A percentile compares a stretch with the other conserved stretches of the same genome.
Evolutionary conservation across 1,284 basidiomycete genomes (phyloP).

Genomic region (Sparassis latifolia): DNA sequence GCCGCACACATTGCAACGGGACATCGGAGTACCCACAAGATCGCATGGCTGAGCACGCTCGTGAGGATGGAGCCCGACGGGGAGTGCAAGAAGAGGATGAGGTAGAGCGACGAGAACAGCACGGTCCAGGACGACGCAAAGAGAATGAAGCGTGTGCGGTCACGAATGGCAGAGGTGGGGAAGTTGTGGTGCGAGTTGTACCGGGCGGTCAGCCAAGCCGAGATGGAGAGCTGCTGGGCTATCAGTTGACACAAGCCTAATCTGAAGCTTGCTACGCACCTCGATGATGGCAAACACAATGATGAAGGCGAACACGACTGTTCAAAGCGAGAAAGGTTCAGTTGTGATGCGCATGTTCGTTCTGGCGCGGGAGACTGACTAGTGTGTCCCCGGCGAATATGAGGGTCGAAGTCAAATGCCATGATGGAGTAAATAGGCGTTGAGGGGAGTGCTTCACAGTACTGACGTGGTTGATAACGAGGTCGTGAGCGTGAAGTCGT

Average conservation of each 20-base stretch:
- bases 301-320: conserved; percentile 48
- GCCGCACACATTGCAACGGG: background rate
- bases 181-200: conserved; percentile 54
- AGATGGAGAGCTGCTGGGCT: conserved; percentile 46
- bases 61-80: conserved; percentile 41
- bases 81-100: conserved; percentile 45
- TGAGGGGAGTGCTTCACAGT: conserved; percentile 7
- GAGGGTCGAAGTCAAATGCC: conserved; percentile 27
- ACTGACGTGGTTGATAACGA: background rate
- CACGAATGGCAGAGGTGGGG: conserved; percentile 41
- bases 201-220: conserved; percentile 59
- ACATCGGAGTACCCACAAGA: conserved; percentile 44
- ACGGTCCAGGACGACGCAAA: conserved; percentile 70
- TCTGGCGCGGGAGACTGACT: conserved; percentile 30
- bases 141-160: conserved; percentile 58
- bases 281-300: conserved; percentile 55
- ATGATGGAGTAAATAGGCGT: conserved; percentile 22
- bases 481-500: background rate
- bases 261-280: conserved; percentile 25
- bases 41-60: conserved; percentile 54
- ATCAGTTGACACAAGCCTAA: background rate
- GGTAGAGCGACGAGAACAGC: conserved; percentile 44
- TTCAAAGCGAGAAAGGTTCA: background rate
- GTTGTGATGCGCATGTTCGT: conserved; percentile 1
- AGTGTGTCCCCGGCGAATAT: conserved; percentile 45